Percentiles rank a stretch among this genome's conserved stretches.
Conservation (phyloP, 805 yeast genomes). For the Candida golubevii region DNA sequence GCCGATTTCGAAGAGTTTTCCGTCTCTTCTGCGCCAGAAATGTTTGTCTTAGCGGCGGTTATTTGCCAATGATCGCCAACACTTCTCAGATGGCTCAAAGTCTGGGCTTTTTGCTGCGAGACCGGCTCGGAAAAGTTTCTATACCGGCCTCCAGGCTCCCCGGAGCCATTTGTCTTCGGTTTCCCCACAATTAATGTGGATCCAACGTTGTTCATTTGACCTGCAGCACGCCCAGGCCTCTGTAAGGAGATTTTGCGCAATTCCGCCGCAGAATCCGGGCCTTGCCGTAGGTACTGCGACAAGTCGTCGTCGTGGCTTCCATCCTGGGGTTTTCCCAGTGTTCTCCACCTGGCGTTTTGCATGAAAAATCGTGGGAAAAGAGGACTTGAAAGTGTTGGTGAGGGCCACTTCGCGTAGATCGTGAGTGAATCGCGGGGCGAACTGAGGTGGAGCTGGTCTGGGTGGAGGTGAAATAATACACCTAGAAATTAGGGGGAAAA, state of each 20-base stretch:
- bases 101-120: background rate
- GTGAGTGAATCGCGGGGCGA: too few relatives aligned
- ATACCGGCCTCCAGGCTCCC: background rate
- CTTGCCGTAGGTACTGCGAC: constrained; percentile 15
- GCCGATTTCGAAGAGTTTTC: background rate
- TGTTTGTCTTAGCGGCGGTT: background rate
- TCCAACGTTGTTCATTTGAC: constrained; percentile 17
- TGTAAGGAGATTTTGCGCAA: constrained; percentile 3
- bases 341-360: constrained; percentile 11
- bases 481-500: too few relatives aligned
- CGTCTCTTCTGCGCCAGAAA: background rate
- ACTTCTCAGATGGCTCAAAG: constrained; percentile 2
- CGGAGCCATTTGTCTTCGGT: background rate
- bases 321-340: background rate
- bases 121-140: constrained; percentile 8
- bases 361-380: background rate
- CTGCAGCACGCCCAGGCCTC: constrained; percentile 10
- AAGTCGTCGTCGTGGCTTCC: constrained; percentile 5
- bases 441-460: too few relatives aligned
- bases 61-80: constrained; percentile 1
- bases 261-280: background rate
- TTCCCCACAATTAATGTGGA: constrained; percentile 17
- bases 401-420: too few relatives aligned
- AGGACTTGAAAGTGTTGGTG: background rate
- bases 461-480: too few relatives aligned